Conservation (phyloP, 352 stramenopile species). For the Phytophthora kernoviae region DNA sequence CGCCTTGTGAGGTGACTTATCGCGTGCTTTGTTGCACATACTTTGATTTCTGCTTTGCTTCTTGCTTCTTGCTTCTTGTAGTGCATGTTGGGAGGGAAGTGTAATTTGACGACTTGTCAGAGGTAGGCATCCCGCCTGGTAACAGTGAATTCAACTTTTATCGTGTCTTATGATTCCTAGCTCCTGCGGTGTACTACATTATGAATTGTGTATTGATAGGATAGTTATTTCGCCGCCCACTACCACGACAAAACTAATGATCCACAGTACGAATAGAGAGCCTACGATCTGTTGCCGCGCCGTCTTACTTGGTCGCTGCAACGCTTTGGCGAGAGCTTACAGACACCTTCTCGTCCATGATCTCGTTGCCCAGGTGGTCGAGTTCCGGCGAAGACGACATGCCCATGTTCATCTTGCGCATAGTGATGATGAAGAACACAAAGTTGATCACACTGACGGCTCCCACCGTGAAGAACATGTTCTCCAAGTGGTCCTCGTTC, state of each 20-base stretch:
- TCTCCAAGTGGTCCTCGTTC: slow-evolving; percentile 39
- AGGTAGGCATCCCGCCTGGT: too few relatives aligned
- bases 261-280: background rate
- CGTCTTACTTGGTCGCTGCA: slow-evolving; percentile 14
- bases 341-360: slow-evolving; percentile 21
- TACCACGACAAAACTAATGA: background rate
- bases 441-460: slow-evolving; percentile 47
- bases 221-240: background rate
- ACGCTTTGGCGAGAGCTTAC: slow-evolving; percentile 15
- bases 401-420: slow-evolving; percentile 54
- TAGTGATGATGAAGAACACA: slow-evolving; percentile 40
- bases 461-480: slow-evolving; percentile 63
- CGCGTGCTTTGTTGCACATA: too few relatives aligned
- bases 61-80: background rate
- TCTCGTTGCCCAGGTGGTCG: slow-evolving; percentile 18
- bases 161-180: too few relatives aligned
- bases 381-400: slow-evolving; percentile 17
- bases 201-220: background rate
- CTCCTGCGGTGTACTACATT: too few relatives aligned
- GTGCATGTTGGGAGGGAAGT: too few relatives aligned
- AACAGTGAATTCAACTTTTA: too few relatives aligned
- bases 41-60: slow-evolving; percentile 1
- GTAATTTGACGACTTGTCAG: too few relatives aligned
- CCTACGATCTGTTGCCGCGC: background rate
- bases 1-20: background rate